Percentiles rank a stretch among this genome's conserved stretches.
phyloP scores from a whole-genome alignment of 352 stramenopile species.

The Phytophthora constricta region DNA sequence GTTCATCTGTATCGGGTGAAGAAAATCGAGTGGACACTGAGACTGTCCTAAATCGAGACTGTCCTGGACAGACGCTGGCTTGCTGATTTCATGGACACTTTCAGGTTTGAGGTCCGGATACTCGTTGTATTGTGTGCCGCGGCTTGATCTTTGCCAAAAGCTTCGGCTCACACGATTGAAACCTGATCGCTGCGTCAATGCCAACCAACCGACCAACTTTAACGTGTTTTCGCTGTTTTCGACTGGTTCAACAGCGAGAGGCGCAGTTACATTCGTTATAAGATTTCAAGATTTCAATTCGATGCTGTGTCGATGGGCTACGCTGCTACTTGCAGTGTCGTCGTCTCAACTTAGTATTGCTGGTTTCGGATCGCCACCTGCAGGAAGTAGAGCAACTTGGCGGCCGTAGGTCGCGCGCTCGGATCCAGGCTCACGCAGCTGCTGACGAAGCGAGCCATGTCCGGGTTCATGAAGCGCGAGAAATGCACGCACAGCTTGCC shows the following conservation, averaged over 20 bases:
- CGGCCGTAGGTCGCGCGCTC: slow-evolving; percentile 25
- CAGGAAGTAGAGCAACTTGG: slow-evolving; percentile 37
- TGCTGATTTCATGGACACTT: too few species aligned
- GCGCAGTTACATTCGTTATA: background rate
- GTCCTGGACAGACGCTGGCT: too few species aligned
- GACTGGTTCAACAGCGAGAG: background rate
- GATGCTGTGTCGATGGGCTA: background rate
- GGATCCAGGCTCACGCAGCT: slow-evolving; percentile 34
- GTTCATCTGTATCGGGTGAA: too few species aligned
- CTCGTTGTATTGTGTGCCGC: too few species aligned
- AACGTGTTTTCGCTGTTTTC: too few species aligned
- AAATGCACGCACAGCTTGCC: slow-evolving; percentile 28
- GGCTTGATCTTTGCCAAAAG: too few species aligned
- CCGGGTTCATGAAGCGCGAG: slow-evolving; percentile 21
- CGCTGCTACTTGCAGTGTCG: background rate
- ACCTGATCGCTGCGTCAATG: too few species aligned
- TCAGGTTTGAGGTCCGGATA: too few species aligned
- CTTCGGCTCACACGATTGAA: too few species aligned
- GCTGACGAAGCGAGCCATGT: slow-evolving; percentile 17
- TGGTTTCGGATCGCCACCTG: slow-evolving; percentile 17
- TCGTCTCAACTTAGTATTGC: slow-evolving; percentile 8
- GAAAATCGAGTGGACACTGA: too few species aligned
- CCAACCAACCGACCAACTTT: too few species aligned
- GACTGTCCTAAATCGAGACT: too few species aligned
- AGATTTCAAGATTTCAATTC: background rate